phyloP scores from a whole-genome alignment of 192 early-diverging fungal genomes.

The Coemansia sp. region DNA sequence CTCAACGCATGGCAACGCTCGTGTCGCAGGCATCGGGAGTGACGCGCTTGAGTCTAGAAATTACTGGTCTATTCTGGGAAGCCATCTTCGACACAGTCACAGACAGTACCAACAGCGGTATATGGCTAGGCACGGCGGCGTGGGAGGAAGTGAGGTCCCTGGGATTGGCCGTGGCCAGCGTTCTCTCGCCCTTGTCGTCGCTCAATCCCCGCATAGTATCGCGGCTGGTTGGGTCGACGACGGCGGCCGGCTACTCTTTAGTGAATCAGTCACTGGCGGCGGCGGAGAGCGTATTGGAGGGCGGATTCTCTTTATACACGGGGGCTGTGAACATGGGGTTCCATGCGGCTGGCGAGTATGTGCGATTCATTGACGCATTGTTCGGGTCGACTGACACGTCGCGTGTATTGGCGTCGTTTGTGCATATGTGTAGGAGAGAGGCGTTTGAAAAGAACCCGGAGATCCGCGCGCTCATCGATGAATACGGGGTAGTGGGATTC shows the following conservation, averaged over 20 bases:
- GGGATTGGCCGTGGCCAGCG: slow-evolving; percentile 21
- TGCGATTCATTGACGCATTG: slow-evolving; percentile 88
- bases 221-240: slow-evolving; percentile 36
- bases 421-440: slow-evolving; percentile 78
- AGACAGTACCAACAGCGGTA: slow-evolving; percentile 46
- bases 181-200: slow-evolving; percentile 43
- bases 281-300: slow-evolving; percentile 49
- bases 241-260: slow-evolving; percentile 36
- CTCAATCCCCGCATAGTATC: slow-evolving; percentile 52
- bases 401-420: slow-evolving; percentile 78
- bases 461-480: slow-evolving; percentile 58
- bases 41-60: slow-evolving; percentile 51
- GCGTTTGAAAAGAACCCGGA: slow-evolving; percentile 68
- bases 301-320: slow-evolving; percentile 80
- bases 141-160: slow-evolving; percentile 42
- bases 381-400: slow-evolving; percentile 97
- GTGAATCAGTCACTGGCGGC: slow-evolving; percentile 47
- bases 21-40: slow-evolving; percentile 49
- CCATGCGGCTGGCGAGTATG: slow-evolving; percentile 81
- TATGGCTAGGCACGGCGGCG: slow-evolving; percentile 42
- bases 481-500: slow-evolving; percentile 68
- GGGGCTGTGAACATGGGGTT: slow-evolving; percentile 71
- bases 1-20: slow-evolving; percentile 43
- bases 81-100: slow-evolving; percentile 53
- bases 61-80: slow-evolving; percentile 52